These are phyloP conservation scores for Phytopythium vexans DNA, from an alignment of 352 stramenopile species.

Conservation along the genomic window DNA sequence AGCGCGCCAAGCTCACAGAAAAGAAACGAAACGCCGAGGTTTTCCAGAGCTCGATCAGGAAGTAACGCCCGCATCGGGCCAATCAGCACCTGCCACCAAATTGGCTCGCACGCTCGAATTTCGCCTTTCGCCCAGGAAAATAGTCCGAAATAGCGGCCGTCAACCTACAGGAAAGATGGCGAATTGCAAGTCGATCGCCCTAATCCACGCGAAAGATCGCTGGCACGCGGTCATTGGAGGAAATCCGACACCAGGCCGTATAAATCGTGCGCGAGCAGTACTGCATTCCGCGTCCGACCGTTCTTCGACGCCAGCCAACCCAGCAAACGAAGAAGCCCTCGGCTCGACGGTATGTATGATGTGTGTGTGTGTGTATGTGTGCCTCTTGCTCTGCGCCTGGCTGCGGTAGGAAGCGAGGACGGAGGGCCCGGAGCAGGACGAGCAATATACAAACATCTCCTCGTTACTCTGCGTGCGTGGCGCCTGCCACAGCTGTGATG, in stretches of 20 bases:
- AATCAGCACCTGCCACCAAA: slow-evolving; percentile 53
- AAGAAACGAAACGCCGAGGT: background rate
- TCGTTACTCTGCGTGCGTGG: too few species aligned
- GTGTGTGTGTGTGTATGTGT: too few species aligned
- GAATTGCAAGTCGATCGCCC: slow-evolving; percentile 7
- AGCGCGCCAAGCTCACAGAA: background rate
- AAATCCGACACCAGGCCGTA: too few species aligned
- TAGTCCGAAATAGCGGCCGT: slow-evolving; percentile 7
- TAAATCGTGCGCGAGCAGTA: too few species aligned
- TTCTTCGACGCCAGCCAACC: background rate
- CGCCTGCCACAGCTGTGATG: too few species aligned
- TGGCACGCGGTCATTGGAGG: too few species aligned
- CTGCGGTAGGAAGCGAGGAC: too few species aligned
- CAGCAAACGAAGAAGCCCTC: background rate
- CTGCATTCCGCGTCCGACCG: too few species aligned
- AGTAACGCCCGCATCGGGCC: slow-evolving; percentile 18
- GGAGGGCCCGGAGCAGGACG: too few species aligned
- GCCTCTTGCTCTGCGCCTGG: background rate
- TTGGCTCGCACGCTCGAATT: slow-evolving; percentile 1
- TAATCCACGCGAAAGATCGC: slow-evolving; percentile 5
- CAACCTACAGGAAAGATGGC: slow-evolving; percentile 9
- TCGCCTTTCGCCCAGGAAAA: slow-evolving; percentile 1
- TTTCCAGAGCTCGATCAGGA: background rate
- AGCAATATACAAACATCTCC: too few species aligned
- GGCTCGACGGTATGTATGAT: background rate